These are phyloP conservation scores for Gossypium schwendimanii DNA, from an alignment of 441 rosid genomes.

Conservation along the genomic window DNA sequence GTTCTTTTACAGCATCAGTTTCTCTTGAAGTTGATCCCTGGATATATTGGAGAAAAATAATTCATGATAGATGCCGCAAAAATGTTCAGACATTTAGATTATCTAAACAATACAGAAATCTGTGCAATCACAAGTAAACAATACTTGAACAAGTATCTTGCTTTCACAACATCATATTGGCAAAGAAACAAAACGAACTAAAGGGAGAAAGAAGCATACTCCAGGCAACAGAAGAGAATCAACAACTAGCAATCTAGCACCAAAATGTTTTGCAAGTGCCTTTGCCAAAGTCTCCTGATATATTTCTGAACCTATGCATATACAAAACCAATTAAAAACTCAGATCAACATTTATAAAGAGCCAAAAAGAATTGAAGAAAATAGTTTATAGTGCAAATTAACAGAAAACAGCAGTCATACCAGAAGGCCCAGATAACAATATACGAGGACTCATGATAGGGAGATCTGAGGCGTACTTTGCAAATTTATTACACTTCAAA, in stretches of 20 bases:
- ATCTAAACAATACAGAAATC: not conserved
- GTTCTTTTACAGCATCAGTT: slow-evolving; percentile 63
- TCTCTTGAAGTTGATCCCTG: slow-evolving; percentile 74
- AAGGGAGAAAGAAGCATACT: slow-evolving; percentile 42
- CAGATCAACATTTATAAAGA: not conserved
- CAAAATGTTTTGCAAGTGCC: slow-evolving; percentile 84
- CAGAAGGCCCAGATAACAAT: slow-evolving; percentile 93
- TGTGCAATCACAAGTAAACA: not conserved
- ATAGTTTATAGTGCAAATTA: not conserved
- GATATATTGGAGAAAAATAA: slow-evolving; percentile 17
- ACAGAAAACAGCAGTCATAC: slow-evolving; percentile 28
- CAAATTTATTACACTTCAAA: slow-evolving; percentile 70
- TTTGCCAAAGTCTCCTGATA: slow-evolving; percentile 89
- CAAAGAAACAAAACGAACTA: slow-evolving; percentile 1
- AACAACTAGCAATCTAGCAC: slow-evolving; percentile 70
- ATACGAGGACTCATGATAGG: slow-evolving; percentile 79
- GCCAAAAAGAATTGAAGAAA: not conserved
- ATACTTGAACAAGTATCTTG: not conserved
- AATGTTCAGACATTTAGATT: not conserved
- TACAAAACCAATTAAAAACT: slow-evolving; percentile 1
- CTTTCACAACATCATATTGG: not conserved
- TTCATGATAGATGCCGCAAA: not conserved
- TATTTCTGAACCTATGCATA: slow-evolving; percentile 79
- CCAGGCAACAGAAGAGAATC: slow-evolving; percentile 92
- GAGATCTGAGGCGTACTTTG: slow-evolving; percentile 69